Percentiles rank a stretch among this genome's conserved stretches.
phyloP scores from a whole-genome alignment of 2,329 filamentous ascomycete genomes.

The Claviceps fusiformis region DNA sequence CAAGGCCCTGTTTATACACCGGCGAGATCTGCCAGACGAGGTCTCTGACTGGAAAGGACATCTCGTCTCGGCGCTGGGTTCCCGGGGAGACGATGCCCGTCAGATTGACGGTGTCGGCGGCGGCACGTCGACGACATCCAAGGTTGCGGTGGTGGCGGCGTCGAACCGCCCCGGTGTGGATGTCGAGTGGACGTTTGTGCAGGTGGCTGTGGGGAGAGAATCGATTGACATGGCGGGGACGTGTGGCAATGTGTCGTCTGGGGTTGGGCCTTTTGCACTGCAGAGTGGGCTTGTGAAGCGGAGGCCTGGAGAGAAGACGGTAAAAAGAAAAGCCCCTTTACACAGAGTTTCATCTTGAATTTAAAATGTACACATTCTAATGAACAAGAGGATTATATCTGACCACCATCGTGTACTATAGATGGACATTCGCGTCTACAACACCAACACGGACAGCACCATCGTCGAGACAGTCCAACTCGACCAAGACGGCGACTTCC shows the following conservation, averaged over 20 bases:
- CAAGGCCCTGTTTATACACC: slow-evolving; percentile 44
- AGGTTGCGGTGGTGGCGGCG: slow-evolving; percentile 42
- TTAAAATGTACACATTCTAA: too few species aligned
- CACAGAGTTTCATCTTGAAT: too few species aligned
- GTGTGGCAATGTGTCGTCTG: slow-evolving; percentile 50
- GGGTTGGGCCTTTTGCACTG: slow-evolving; percentile 45
- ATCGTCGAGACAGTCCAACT: slow-evolving; percentile 42
- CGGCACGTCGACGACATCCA: slow-evolving; percentile 46
- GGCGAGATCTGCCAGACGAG: slow-evolving; percentile 34
- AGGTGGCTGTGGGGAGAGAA: slow-evolving; percentile 41
- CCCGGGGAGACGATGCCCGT: slow-evolving; percentile 37
- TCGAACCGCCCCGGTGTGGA: slow-evolving; percentile 30
- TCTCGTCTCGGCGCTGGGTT: slow-evolving; percentile 41
- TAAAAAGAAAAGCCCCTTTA: background rate
- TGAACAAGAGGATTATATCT: too few species aligned
- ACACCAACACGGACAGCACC: slow-evolving; percentile 47
- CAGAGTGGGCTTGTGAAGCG: slow-evolving; percentile 30
- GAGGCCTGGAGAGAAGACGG: slow-evolving; percentile 4
- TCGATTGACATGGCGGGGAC: slow-evolving; percentile 46
- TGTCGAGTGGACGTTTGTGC: slow-evolving; percentile 50
- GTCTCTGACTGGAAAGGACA: slow-evolving; percentile 34
- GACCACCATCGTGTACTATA: background rate
- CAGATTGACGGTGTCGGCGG: slow-evolving; percentile 52
- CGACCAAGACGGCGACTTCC: slow-evolving; percentile 29
- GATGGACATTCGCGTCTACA: slow-evolving; percentile 34